phyloP scores from a whole-genome alignment of 2,329 filamentous ascomycete species.

The Mariannaea elegans region DNA sequence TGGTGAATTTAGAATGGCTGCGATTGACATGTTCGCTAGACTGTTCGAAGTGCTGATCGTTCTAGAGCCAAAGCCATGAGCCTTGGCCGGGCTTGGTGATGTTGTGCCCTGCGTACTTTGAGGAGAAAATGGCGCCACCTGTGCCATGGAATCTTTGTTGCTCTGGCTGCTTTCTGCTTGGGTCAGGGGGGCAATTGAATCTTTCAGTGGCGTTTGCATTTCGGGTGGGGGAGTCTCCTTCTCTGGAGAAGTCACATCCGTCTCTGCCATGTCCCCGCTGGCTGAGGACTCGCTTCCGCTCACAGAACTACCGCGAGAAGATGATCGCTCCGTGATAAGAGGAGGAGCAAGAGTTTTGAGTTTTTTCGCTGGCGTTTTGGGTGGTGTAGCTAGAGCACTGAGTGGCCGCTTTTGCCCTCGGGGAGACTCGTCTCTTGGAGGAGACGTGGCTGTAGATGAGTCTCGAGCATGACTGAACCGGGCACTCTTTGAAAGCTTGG shows the following conservation, averaged over 20 bases:
- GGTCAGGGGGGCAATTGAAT: conserved; percentile 3
- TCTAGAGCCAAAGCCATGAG: not conserved
- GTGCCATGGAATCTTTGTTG: conserved; percentile 6
- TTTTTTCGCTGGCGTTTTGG: conserved; percentile 63
- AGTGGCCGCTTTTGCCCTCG: conserved; percentile 51
- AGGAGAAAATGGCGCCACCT: conserved; percentile 42
- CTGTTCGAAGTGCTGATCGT: conserved; percentile 23
- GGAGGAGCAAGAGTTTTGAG: conserved; percentile 48
- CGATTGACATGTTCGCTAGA: conserved; percentile 44
- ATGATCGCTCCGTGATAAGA: conserved; percentile 38
- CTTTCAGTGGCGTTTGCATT: conserved; percentile 42
- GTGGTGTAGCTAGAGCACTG: conserved; percentile 61
- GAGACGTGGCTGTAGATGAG: conserved; percentile 43
- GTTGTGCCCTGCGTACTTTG: conserved; percentile 40
- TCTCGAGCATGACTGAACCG: conserved; percentile 46
- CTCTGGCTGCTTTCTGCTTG: conserved; percentile 19
- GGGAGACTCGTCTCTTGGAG: conserved; percentile 38
- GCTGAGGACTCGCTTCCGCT: conserved; percentile 40
- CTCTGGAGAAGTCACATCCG: conserved; percentile 61
- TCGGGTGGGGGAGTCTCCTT: conserved; percentile 54
- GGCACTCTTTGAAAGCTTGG: conserved; percentile 49
- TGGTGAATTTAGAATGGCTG: conserved; percentile 44
- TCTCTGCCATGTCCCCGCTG: conserved; percentile 44
- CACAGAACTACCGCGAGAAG: conserved; percentile 51
- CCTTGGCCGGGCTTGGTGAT: conserved; percentile 37